These are phyloP conservation scores for Cystobasidiopsis lactophilus DNA, from an alignment of 768 basidiomycete species.

Conservation along the genomic window DNA sequence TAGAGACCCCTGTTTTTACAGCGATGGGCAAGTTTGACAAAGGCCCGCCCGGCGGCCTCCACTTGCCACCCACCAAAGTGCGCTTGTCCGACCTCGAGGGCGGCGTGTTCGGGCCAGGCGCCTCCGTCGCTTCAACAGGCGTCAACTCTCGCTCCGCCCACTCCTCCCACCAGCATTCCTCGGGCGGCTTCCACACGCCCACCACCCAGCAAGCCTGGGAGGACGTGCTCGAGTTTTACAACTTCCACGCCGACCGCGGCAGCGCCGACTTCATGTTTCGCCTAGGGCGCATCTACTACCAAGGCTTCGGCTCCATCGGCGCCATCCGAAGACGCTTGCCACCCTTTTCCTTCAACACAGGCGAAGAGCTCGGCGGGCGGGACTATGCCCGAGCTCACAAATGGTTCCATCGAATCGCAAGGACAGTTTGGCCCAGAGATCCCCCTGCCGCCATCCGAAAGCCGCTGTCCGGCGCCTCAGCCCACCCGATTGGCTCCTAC, in stretches of 20 bases:
- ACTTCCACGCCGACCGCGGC: conserved; percentile 90
- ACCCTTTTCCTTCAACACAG: background rate
- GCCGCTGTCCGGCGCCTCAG: conserved; percentile 20
- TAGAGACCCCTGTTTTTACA: conserved; percentile 9
- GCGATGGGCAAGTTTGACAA: conserved; percentile 60
- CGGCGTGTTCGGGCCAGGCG: conserved; percentile 84
- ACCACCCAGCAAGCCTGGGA: conserved; percentile 17
- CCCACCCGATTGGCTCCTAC: conserved; percentile 14
- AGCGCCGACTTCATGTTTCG: conserved; percentile 73
- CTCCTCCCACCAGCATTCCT: conserved; percentile 75
- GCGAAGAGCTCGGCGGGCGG: conserved; percentile 41
- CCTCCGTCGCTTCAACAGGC: conserved; percentile 78
- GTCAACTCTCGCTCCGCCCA: conserved; percentile 40
- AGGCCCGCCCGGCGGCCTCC: conserved; percentile 77
- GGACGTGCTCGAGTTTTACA: conserved; percentile 14
- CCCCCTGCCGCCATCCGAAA: conserved; percentile 28
- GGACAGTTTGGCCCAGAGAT: conserved; percentile 72
- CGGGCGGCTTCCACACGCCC: conserved; percentile 45
- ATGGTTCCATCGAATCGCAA: conserved; percentile 68
- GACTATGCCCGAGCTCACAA: conserved; percentile 52
- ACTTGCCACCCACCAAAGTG: conserved; percentile 57
- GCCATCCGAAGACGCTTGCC: conserved; percentile 43
- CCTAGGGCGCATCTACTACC: conserved; percentile 86
- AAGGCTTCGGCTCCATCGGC: conserved; percentile 68
- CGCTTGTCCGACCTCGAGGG: conserved; percentile 72